A percentile compares a stretch with the other conserved stretches of the same genome.
Evolutionary conservation across 257 asterid species (phyloP).

Genomic region (Linaria vulgaris): DNA sequence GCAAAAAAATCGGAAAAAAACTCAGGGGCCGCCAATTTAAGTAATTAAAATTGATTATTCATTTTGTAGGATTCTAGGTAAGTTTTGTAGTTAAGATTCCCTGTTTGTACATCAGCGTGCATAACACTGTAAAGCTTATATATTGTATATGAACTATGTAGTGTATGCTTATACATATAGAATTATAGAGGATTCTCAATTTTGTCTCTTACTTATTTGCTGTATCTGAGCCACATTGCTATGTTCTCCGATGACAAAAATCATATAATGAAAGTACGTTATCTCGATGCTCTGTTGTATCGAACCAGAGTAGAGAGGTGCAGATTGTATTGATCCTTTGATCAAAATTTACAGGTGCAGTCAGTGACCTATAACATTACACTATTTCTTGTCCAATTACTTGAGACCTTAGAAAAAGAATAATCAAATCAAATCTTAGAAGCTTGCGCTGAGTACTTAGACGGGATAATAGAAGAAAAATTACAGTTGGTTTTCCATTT

Average conservation of each 20-base stretch:
- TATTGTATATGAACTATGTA: conserved; percentile 13
- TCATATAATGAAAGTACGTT: not conserved
- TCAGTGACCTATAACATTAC: not conserved
- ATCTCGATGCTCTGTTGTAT: not conserved
- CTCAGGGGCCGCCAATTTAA: conserved; percentile 2
- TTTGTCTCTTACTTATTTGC: conserved; percentile 5
- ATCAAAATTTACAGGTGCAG: not conserved
- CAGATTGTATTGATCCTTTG: too few species aligned
- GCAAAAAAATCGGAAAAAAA: not conserved
- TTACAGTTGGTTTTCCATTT: too few species aligned
- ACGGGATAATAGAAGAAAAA: too few species aligned
- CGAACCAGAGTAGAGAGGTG: not conserved
- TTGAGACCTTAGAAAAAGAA: conserved; percentile 20
- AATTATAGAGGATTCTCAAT: conserved; percentile 11
- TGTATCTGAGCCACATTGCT: too few species aligned
- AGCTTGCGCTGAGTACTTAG: not conserved
- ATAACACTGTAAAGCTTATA: conserved; percentile 13
- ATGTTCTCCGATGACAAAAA: too few species aligned
- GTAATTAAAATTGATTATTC: conserved; percentile 18
- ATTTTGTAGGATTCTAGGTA: not conserved
- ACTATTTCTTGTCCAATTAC: conserved; percentile 8
- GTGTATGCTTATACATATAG: conserved; percentile 13
- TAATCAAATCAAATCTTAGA: conserved; percentile 17
- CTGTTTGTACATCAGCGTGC: conserved; percentile 27
- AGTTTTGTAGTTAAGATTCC: conserved; percentile 24